phyloP scores from a whole-genome alignment of 345 rosid species.

The Arabis alpina region DNA sequence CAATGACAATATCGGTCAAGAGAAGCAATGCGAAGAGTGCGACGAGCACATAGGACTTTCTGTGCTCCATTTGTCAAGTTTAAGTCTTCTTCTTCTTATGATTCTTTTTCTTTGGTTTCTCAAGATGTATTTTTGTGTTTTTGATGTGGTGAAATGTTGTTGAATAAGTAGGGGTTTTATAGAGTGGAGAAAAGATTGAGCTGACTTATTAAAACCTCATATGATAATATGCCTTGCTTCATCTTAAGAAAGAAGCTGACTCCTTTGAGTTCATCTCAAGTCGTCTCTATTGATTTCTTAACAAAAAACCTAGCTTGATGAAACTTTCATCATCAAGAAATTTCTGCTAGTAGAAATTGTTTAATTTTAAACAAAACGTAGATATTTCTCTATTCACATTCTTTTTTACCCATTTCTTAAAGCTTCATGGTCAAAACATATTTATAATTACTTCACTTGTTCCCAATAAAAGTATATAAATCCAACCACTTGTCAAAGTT shows the following conservation, averaged over 20 bases:
- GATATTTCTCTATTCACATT: slow-evolving; percentile 7
- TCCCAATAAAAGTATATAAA: not conserved
- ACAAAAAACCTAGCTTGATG: slow-evolving; percentile 10
- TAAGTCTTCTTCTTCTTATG: slow-evolving; percentile 23
- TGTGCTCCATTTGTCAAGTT: slow-evolving; percentile 38
- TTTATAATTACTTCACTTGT: not conserved
- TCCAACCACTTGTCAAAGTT: not conserved
- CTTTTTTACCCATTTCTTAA: not conserved
- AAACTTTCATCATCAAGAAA: slow-evolving; percentile 23
- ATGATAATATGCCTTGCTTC: slow-evolving; percentile 42
- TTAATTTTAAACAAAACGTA: slow-evolving; percentile 7
- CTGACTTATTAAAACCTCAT: slow-evolving; percentile 35
- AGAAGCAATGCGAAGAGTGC: slow-evolving; percentile 49
- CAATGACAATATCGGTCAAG: slow-evolving; percentile 43
- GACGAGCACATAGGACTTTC: slow-evolving; percentile 42
- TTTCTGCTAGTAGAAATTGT: not conserved
- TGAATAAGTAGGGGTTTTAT: slow-evolving; percentile 25
- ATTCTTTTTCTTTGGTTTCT: slow-evolving; percentile 26
- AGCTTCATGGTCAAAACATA: slow-evolving; percentile 3
- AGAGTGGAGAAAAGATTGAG: slow-evolving; percentile 25
- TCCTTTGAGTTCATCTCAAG: slow-evolving; percentile 46
- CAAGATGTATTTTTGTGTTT: slow-evolving; percentile 12
- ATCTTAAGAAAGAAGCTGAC: slow-evolving; percentile 31
- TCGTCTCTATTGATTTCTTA: slow-evolving; percentile 17
- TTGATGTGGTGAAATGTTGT: slow-evolving; percentile 34